A percentile compares a stretch with the other conserved stretches of the same genome.
Conservation (phyloP, 2,329 filamentous ascomycete species). For the Venturia carpophila region DNA sequence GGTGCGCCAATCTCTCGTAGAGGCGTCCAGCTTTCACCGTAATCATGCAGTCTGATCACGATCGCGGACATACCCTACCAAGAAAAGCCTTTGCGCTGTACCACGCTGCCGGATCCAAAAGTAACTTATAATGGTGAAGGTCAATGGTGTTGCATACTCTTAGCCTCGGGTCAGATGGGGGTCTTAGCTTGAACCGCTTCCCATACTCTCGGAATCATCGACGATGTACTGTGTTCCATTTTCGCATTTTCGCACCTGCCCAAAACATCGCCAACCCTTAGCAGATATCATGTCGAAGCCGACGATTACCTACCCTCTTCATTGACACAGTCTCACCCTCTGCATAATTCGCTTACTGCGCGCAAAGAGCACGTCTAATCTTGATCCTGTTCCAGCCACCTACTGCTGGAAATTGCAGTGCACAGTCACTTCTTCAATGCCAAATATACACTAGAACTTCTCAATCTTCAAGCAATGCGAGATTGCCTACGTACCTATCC, state of each 20-base stretch:
- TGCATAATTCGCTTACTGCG: conserved; percentile 51
- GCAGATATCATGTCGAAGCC: conserved; percentile 36
- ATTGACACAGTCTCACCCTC: conserved; percentile 55
- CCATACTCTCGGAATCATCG: neutral
- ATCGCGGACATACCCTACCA: neutral
- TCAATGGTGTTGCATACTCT: conserved; percentile 1
- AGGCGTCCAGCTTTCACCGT: neutral
- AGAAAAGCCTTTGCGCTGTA: neutral
- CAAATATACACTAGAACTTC: conserved; percentile 41
- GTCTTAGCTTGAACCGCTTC: neutral
- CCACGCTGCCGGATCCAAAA: neutral
- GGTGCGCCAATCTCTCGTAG: neutral
- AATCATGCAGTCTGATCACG: neutral
- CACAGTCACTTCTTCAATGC: neutral
- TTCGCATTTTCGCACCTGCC: neutral
- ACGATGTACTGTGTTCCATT: neutral
- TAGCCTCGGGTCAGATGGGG: neutral
- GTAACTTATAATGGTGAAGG: neutral
- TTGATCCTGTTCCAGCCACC: conserved; percentile 1
- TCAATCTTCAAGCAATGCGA: conserved; percentile 48
- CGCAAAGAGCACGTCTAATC: conserved; percentile 40
- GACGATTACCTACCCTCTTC: conserved; percentile 49
- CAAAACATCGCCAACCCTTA: neutral
- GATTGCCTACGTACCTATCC: conserved; percentile 50
- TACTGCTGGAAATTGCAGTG: neutral